phyloP scores from a whole-genome alignment of 2,329 filamentous ascomycete genomes.

The Pyrenophora tritici-repentis region DNA sequence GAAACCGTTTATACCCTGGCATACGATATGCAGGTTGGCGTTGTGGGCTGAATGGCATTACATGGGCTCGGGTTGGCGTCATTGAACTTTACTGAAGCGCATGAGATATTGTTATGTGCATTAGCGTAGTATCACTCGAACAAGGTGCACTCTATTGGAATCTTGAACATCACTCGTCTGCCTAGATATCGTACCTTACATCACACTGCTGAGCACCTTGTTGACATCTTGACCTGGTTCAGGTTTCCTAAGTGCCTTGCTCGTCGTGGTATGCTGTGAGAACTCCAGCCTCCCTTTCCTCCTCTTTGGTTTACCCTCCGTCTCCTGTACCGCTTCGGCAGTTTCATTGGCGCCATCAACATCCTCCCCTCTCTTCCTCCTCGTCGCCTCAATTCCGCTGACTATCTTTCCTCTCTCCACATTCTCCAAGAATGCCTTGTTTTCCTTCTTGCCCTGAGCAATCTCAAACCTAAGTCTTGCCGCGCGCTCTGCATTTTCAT shows the following conservation, averaged over 20 bases:
- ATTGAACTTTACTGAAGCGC: background rate
- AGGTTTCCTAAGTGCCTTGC: conserved; percentile 40
- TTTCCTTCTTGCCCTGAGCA: conserved; percentile 74
- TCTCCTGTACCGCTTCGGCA: conserved; percentile 7
- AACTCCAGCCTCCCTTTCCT: conserved; percentile 58
- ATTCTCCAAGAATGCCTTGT: conserved; percentile 79
- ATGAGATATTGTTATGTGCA: too few relatives aligned
- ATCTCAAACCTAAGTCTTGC: conserved; percentile 80
- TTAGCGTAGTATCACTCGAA: background rate
- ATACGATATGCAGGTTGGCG: conserved; percentile 9
- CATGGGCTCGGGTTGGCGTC: background rate
- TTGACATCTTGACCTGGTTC: conserved; percentile 39
- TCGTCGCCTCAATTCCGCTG: conserved; percentile 61
- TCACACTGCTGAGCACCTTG: conserved; percentile 46
- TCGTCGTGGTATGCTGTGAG: conserved; percentile 65
- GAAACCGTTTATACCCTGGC: conserved; percentile 34
- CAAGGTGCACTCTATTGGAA: background rate
- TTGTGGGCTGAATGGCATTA: conserved; percentile 1
- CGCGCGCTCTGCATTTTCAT: conserved; percentile 79
- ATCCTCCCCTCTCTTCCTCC: conserved; percentile 57
- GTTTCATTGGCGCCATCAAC: conserved; percentile 30
- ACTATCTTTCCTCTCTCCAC: conserved; percentile 80
- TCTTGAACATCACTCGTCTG: conserved; percentile 1
- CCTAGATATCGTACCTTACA: conserved; percentile 29
- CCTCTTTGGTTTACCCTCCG: conserved; percentile 32